Evolutionary conservation across 345 rosid genomes (phyloP).

Genomic region (Adansonia digitata): DNA sequence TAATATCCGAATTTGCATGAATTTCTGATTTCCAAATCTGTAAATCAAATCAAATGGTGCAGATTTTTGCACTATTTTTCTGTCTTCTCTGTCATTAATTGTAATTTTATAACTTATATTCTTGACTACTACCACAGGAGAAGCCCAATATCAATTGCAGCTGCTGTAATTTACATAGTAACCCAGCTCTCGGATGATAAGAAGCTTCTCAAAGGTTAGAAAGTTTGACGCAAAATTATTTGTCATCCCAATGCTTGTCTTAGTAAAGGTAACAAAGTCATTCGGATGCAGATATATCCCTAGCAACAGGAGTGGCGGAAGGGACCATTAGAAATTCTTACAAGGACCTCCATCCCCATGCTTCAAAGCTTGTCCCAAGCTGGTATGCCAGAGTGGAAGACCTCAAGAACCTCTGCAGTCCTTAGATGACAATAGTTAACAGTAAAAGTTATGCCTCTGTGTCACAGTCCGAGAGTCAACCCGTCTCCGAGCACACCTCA

Average conservation of each 20-base stretch:
- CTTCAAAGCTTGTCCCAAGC: constrained; percentile 11
- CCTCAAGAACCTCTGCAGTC: constrained; percentile 19
- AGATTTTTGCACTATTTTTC: not conserved
- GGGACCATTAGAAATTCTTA: constrained; percentile 17
- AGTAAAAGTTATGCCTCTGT: no score
- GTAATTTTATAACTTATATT: not conserved
- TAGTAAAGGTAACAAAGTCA: no score
- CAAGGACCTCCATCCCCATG: constrained; percentile 17
- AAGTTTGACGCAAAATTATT: not conserved
- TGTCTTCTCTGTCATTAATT: not conserved
- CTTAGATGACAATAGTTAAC: no score
- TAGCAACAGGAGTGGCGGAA: constrained; percentile 20
- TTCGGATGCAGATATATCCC: not conserved
- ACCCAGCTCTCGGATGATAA: constrained; percentile 93
- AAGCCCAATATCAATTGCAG: constrained; percentile 97
- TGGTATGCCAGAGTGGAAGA: constrained; percentile 17
- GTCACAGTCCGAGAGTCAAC: no score
- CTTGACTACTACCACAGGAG: constrained; percentile 47
- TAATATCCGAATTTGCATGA: no score
- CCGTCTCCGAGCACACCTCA: no score
- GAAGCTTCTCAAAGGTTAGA: constrained; percentile 82
- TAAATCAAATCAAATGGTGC: no score
- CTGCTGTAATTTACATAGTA: constrained; percentile 88
- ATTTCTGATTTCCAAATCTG: no score
- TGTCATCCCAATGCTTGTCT: not conserved